A percentile compares a stretch with the other conserved stretches of the same genome.
Evolutionary conservation across 345 rosid genomes (phyloP).

Genomic region (Aquilaria sinensis): DNA sequence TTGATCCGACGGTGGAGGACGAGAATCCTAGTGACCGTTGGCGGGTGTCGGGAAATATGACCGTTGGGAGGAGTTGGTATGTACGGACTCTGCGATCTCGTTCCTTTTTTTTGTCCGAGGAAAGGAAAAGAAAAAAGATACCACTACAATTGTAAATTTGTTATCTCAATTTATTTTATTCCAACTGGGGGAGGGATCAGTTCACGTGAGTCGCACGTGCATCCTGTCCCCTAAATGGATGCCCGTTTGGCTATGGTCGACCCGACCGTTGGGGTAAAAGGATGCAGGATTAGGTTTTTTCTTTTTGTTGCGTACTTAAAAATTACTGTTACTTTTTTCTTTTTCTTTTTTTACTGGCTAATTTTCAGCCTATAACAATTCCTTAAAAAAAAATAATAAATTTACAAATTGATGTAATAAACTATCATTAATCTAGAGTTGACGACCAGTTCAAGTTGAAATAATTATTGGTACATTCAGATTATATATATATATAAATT

Average conservation of each 20-base stretch:
- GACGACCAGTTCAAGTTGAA: too few relatives aligned
- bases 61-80: constrained; percentile 66
- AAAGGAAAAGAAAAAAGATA: not conserved
- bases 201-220: constrained; percentile 47
- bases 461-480: too few relatives aligned
- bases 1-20: constrained; percentile 45
- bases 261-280: constrained; percentile 38
- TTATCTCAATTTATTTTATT: constrained; percentile 9
- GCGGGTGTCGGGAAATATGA: constrained; percentile 78
- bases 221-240: constrained; percentile 23
- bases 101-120: not conserved
- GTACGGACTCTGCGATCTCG: constrained; percentile 36
- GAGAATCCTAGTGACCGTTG: constrained; percentile 73
- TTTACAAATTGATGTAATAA: too few relatives aligned
- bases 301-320: too few relatives aligned
- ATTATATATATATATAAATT: too few relatives aligned
- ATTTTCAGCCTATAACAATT: too few relatives aligned
- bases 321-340: too few relatives aligned
- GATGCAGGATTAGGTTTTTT: too few relatives aligned
- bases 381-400: too few relatives aligned
- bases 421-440: too few relatives aligned
- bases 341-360: too few relatives aligned
- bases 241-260: constrained; percentile 18
- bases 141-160: too few relatives aligned
- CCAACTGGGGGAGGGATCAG: constrained; percentile 11